A percentile compares a stretch with the other conserved stretches of the same genome.
These are phyloP conservation scores for Fusarium nygamai DNA, from an alignment of 2,329 filamentous ascomycete species.

Conservation along the genomic window DNA sequence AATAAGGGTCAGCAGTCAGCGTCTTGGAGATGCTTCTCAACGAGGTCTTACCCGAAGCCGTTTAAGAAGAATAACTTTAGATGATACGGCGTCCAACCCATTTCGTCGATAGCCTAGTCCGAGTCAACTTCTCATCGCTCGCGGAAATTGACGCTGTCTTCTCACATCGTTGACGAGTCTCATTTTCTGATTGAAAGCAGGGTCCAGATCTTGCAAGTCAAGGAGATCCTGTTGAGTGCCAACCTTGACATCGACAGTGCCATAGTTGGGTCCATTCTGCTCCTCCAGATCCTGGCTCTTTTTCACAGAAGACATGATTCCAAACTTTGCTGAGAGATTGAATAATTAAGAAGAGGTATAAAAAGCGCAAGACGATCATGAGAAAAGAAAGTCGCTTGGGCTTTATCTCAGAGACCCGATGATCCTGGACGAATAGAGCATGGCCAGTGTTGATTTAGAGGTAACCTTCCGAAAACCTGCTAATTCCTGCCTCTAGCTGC, in stretches of 20 bases:
- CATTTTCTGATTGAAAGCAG: conserved; percentile 64
- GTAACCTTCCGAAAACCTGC: background rate
- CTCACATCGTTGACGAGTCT: conserved; percentile 72
- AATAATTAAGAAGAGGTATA: background rate
- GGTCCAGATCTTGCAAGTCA: background rate
- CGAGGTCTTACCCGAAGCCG: conserved; percentile 59
- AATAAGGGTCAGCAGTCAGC: background rate
- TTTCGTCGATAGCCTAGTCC: conserved; percentile 63
- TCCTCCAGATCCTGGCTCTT: background rate
- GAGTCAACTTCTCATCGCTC: background rate
- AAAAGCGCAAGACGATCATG: background rate
- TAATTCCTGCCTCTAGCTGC: background rate
- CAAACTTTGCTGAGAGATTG: rapidly evolving
- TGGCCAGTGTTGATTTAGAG: background rate
- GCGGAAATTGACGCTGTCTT: rapidly evolving
- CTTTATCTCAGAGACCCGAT: background rate
- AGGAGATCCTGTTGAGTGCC: background rate
- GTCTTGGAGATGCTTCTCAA: background rate
- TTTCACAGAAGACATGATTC: background rate
- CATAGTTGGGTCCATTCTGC: background rate
- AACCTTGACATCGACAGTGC: background rate
- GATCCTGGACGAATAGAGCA: background rate
- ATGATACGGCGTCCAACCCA: conserved; percentile 69
- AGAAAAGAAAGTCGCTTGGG: background rate
- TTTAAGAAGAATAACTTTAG: conserved; percentile 70